Percentiles rank a stretch among this genome's conserved stretches.
These are phyloP conservation scores for Pseudogymnoascus sp. DNA, from an alignment of 2,329 filamentous ascomycete genomes.

Conservation along the genomic window DNA sequence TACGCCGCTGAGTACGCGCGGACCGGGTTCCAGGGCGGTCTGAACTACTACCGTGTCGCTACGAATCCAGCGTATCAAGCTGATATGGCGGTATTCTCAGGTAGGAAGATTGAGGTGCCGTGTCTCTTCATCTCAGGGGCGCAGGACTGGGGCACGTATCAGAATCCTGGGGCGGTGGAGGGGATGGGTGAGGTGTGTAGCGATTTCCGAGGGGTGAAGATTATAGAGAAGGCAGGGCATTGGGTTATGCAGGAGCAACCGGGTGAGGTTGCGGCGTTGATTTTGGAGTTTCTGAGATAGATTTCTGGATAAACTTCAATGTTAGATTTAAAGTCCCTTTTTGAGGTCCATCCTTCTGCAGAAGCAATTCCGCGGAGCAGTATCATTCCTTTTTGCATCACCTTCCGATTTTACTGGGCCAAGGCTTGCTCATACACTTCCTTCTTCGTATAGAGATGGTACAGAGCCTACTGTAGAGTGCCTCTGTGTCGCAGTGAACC, in stretches of 20 bases:
- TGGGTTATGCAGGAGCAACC: conserved; percentile 64
- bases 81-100: conserved; percentile 53
- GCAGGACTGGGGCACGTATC: conserved; percentile 61
- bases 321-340: not conserved
- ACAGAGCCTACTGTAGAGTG: not conserved
- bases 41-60: conserved; percentile 61
- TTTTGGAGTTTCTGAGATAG: conserved; percentile 35
- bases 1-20: conserved; percentile 55
- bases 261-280: conserved; percentile 41
- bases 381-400: not conserved
- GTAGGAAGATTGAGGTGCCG: conserved; percentile 54
- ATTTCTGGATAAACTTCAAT: not conserved
- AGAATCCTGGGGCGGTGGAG: conserved; percentile 58
- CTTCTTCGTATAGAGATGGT: not conserved
- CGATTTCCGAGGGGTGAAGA: conserved; percentile 44
- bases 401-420: not conserved
- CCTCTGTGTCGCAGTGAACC: not conserved
- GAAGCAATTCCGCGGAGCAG: not conserved
- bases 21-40: conserved; percentile 56
- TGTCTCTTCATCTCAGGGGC: conserved; percentile 54
- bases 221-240: conserved; percentile 57
- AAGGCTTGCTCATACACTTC: not conserved
- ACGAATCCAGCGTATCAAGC: conserved; percentile 41
- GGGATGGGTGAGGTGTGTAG: conserved; percentile 45
- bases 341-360: not conserved